Evolutionary conservation across 108 stramenopile genomes (phyloP), one percentile per base, ranked within the genome.

Genomic region (Skeletonema tropicum): DNA sequence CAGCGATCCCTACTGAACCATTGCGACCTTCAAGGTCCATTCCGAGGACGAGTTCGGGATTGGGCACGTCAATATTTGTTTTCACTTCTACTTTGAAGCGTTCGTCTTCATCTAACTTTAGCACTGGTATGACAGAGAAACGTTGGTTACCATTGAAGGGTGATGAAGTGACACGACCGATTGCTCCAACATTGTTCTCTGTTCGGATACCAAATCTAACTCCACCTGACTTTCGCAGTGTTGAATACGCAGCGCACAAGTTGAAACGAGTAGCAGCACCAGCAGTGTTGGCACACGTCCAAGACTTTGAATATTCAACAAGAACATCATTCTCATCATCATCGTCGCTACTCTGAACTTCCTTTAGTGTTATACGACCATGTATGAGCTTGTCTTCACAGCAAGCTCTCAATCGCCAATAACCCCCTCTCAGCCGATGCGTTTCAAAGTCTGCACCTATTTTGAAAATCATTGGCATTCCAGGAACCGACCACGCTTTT

Each of bases 381-480:
- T 72, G 72, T 0, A 80, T 31, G 14, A 80, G 57, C 29, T 73
- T 80, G 23, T 80, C 79, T 64, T 80, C 79, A 15, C 73, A 33
- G 57, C 79, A 80, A 70, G 68, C 79, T 48, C 79, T 55, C n/a
- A 80, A 55, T 49, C 66, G 41, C 74, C 74, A 75, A n/a, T 66
- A 17, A 2, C 81, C 75, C 41, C 65, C 49, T 21, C 77, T 71
- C 42, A 79, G 45, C 38, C 70, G 65, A 66, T 68, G 65, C 25
- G 70, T 76, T 38, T 76, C 81, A 65, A 82, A 72, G 63, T 82
- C 81, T 19, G 81, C 81, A 0, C 81, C 81, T 13, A 76, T 39
- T 5, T 75, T 65, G 30, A 82, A 48, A 10, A 82, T 76, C n/a
- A n/a, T n/a, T n/a, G 1, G 61, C 81, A n/a, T n/a, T 12, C 81